Conservation (phyloP, 163 green algal species). For the Chlamydomonas reinhardtii region DNA sequence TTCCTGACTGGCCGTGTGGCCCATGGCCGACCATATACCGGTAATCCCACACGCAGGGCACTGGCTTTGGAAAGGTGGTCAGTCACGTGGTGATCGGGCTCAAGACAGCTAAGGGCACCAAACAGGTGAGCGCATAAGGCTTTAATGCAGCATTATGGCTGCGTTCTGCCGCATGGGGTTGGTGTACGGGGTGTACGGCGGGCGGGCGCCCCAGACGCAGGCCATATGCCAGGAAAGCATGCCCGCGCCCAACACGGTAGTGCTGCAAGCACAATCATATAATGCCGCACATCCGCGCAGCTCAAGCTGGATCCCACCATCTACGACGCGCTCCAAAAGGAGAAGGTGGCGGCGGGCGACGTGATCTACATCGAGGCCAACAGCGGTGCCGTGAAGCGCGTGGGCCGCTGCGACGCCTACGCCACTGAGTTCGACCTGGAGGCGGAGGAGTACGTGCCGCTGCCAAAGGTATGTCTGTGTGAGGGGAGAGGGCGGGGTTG, state of each 20-base stretch:
- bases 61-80: slow-evolving; percentile 89
- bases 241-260: too few relatives aligned
- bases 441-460: slow-evolving; percentile 98
- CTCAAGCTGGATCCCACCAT: slow-evolving; percentile 99
- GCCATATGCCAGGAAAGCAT: too few relatives aligned
- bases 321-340: slow-evolving; percentile 95
- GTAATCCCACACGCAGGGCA: slow-evolving; percentile 49
- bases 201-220: too few relatives aligned
- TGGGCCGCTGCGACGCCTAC: slow-evolving; percentile 95
- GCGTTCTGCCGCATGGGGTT: too few relatives aligned
- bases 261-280: neutral
- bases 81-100: slow-evolving; percentile 97
- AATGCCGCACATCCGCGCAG: too few relatives aligned
- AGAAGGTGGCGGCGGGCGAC: slow-evolving; percentile 92
- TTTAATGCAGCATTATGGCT: too few relatives aligned
- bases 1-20: too few relatives aligned
- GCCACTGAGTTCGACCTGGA: slow-evolving; percentile 99
- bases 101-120: slow-evolving; percentile 95
- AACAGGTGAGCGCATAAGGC: slow-evolving; percentile 61
- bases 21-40: too few relatives aligned
- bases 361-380: slow-evolving; percentile 99
- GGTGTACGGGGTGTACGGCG: too few relatives aligned
- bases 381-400: slow-evolving; percentile 95
- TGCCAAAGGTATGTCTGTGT: slow-evolving; percentile 99
- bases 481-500: neutral